A percentile compares a stretch with the other conserved stretches of the same genome.
Evolutionary conservation across 1,284 basidiomycete species (phyloP).

Genomic region (Austroboletus novae-zelandiae): DNA sequence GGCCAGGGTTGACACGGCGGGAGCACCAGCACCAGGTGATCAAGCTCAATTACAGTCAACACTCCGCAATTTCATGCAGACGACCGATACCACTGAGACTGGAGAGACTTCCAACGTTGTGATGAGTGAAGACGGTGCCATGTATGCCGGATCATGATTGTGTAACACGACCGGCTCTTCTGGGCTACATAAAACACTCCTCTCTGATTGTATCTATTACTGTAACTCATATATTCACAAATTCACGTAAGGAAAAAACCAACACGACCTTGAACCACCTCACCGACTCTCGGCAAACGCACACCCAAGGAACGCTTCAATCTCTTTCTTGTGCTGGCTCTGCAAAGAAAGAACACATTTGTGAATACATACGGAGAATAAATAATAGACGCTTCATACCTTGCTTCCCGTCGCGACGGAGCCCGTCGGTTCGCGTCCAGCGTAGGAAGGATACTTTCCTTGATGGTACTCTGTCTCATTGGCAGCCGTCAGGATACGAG

Average conservation of each 20-base stretch:
- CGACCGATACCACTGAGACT: conserved; percentile 18
- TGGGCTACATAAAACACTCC: conserved; percentile 7
- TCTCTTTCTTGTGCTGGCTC: conserved; percentile 82
- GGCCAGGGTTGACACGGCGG: conserved; percentile 15
- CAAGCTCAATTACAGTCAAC: conserved; percentile 33
- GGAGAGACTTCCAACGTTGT: conserved; percentile 23
- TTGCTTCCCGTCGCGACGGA: conserved; percentile 92
- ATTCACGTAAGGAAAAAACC: neutral
- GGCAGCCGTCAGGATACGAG: conserved; percentile 81
- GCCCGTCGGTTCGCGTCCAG: conserved; percentile 84
- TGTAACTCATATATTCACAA: neutral
- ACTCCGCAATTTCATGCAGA: conserved; percentile 45
- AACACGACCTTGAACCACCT: conserved; percentile 3
- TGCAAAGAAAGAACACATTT: conserved; percentile 29
- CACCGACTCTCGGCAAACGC: conserved; percentile 44
- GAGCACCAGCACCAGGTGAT: conserved; percentile 2
- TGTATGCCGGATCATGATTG: conserved; percentile 18
- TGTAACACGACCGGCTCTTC: too few relatives aligned
- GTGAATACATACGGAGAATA: neutral
- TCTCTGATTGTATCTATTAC: neutral
- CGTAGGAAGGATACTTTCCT: conserved; percentile 84
- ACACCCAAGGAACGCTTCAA: conserved; percentile 65
- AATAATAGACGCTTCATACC: conserved; percentile 36
- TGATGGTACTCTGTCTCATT: conserved; percentile 88
- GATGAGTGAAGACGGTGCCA: conserved; percentile 34